Base-by-base conservation (phyloP, 768 basidiomycete genomes). In the Austroboletus eburneus region DNA sequence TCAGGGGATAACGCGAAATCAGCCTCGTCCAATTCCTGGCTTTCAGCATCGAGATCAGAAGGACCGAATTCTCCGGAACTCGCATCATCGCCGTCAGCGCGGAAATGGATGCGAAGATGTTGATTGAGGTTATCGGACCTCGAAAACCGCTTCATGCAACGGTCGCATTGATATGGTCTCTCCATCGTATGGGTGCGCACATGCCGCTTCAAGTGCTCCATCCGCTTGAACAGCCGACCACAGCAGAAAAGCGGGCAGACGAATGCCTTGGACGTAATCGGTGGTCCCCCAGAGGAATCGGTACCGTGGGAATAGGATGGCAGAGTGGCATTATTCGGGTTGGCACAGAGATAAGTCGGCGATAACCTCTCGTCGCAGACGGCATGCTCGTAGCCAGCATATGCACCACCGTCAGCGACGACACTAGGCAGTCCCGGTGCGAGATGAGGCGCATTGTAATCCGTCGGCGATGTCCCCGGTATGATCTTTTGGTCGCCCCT, bases 121-220 rank as follows among this genome's bases (percentile, higher is more conserved):
- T 95, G 91, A 18, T 78, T 80, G 33, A 97, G 76, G 58, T 94
- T 94, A 63, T 95, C 94, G 60, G 83, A 85, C 59, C 91, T 74
- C 54, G 87, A 89, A 67, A 96, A 96, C 50, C 79, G 76, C 74
- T 90, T 91, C 58, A 74, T 72, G 64, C 92, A 95, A 21, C 72
- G 69, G 36, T 75, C 69, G 61, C 92, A 93, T 44, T 73, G 72
- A 66, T 81, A 94, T 1, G 92, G 91, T 32, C 85, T 72, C 65
- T 94, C 91, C 79, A 89, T 79, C 22, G 91, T 93, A 62, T 95
- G 92, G 9, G 91, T 91, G 48, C 90, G 77, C 24, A 92, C 68
- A 64, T 95, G 92, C 36, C 91, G 70, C 68, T 89, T 88, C 55
- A 94, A 76, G 61, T 95, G 91, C 61, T 95, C 92, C 78, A 87